These are phyloP conservation scores for Tylopilus microsporus DNA, from an alignment of 1,284 basidiomycete species.

Conservation along the genomic window DNA sequence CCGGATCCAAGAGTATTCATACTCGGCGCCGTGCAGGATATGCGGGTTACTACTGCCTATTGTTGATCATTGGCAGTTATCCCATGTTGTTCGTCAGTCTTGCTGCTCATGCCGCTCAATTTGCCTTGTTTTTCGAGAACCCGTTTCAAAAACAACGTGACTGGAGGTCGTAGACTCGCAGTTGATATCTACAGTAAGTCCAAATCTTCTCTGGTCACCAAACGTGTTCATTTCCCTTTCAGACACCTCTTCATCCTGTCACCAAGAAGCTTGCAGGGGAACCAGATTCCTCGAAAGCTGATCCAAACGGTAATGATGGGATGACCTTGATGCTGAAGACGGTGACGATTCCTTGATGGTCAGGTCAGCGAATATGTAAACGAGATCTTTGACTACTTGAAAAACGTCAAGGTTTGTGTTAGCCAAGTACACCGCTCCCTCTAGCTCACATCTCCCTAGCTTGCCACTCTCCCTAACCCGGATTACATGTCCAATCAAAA, in stretches of 20 bases:
- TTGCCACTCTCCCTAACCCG: constrained; percentile 78
- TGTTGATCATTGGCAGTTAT: constrained; percentile 85
- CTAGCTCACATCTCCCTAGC: constrained; percentile 40
- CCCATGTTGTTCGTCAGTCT: constrained; percentile 90
- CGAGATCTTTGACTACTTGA: constrained; percentile 93
- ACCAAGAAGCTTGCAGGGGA: constrained; percentile 54
- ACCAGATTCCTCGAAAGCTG: constrained; percentile 52
- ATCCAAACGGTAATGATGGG: constrained; percentile 67
- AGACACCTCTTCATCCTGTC: constrained; percentile 49
- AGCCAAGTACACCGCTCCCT: constrained; percentile 5
- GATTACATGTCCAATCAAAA: constrained; percentile 90
- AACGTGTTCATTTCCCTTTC: constrained; percentile 9
- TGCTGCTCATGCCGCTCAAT: constrained; percentile 90
- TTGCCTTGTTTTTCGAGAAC: constrained; percentile 97
- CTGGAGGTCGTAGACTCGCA: constrained; percentile 46
- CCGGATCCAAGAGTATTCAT: too few species aligned
- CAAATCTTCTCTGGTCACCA: constrained; percentile 29
- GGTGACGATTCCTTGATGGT: constrained; percentile 85
- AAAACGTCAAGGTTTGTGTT: constrained; percentile 56
- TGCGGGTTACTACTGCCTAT: constrained; percentile 25
- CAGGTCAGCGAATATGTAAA: constrained; percentile 91
- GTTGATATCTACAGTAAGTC: constrained; percentile 40
- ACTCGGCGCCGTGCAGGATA: too few species aligned
- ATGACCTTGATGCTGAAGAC: constrained; percentile 91
- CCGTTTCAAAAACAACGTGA: constrained; percentile 67